phyloP scores from a whole-genome alignment of 495 filamentous ascomycete genomes.

The Xylaria flabelliformis region DNA sequence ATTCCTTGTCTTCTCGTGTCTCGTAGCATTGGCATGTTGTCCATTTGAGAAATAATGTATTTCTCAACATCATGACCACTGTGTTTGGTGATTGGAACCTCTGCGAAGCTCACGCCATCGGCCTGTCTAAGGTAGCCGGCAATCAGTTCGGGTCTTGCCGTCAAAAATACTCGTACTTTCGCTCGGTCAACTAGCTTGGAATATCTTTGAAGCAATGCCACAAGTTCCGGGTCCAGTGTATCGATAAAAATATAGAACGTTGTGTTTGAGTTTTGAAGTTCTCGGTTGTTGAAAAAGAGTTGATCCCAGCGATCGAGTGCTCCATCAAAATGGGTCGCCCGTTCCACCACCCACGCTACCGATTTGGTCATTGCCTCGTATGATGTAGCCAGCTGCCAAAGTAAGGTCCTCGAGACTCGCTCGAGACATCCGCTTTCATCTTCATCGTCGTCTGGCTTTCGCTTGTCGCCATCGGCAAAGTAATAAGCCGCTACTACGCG shows the following conservation, averaged over 20 bases:
- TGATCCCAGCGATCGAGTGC: constrained; percentile 41
- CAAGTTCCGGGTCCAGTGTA: constrained; percentile 36
- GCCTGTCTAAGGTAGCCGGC: constrained; percentile 24
- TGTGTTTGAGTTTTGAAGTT: constrained; percentile 42
- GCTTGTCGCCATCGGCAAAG: constrained; percentile 49
- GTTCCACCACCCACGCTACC: constrained; percentile 42
- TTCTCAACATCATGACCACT: constrained; percentile 45
- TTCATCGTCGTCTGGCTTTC: constrained; percentile 39
- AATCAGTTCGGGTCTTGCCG: constrained; percentile 28
- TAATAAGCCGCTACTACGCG: constrained; percentile 45
- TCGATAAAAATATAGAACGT: constrained; percentile 49
- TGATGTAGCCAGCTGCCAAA: constrained; percentile 48
- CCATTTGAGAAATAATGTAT: constrained; percentile 43
- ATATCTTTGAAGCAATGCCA: constrained; percentile 39
- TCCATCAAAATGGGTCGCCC: constrained; percentile 37
- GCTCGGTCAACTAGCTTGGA: constrained; percentile 30
- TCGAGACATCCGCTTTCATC: constrained; percentile 30
- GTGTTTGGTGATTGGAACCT: constrained; percentile 35
- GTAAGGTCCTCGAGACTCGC: constrained; percentile 39
- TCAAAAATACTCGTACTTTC: constrained; percentile 37
- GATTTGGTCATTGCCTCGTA: constrained; percentile 49
- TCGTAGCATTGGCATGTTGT: constrained; percentile 38
- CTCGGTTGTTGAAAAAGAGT: constrained; percentile 44
- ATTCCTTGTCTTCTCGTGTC: constrained; percentile 37
- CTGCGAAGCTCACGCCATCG: constrained; percentile 22